Conservation (phyloP, 2,329 filamentous ascomycete species). For the Plenodomus biglobosus region DNA sequence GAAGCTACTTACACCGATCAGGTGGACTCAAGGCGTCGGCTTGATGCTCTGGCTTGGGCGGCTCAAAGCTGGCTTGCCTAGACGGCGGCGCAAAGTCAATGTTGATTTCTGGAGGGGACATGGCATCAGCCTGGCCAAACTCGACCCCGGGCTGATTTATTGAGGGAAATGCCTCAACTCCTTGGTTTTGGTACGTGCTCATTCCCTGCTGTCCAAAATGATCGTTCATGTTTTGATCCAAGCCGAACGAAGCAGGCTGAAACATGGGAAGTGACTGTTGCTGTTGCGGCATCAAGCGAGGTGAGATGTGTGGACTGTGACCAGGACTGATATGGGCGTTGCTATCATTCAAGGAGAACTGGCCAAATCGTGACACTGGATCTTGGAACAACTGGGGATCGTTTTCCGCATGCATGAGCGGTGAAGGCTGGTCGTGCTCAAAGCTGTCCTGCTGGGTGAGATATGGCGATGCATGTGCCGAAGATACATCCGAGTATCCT, state of each 20-base stretch:
- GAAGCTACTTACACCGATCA: constrained; percentile 57
- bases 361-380: constrained; percentile 69
- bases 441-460: constrained; percentile 77
- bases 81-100: constrained; percentile 86
- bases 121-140: constrained; percentile 68
- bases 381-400: constrained; percentile 75
- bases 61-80: constrained; percentile 65
- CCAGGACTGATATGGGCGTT: constrained; percentile 59
- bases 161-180: constrained; percentile 53
- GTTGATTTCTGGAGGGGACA: constrained; percentile 92
- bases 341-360: constrained; percentile 67
- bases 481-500: constrained; percentile 80
- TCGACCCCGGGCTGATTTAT: constrained; percentile 57
- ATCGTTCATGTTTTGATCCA: constrained; percentile 51
- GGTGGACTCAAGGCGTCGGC: constrained; percentile 84
- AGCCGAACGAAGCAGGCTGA: constrained; percentile 50
- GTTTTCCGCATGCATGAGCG: constrained; percentile 71
- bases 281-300: constrained; percentile 69
- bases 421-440: constrained; percentile 76
- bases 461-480: constrained; percentile 80
- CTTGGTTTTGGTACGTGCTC: constrained; percentile 54
- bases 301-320: constrained; percentile 71
- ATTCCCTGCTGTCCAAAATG: constrained; percentile 52
- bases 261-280: constrained; percentile 58
- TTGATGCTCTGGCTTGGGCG: constrained; percentile 62